Evolutionary conservation across 2,329 filamentous ascomycete species (phyloP).

Genomic region (Albophoma yamanashiensis): DNA sequence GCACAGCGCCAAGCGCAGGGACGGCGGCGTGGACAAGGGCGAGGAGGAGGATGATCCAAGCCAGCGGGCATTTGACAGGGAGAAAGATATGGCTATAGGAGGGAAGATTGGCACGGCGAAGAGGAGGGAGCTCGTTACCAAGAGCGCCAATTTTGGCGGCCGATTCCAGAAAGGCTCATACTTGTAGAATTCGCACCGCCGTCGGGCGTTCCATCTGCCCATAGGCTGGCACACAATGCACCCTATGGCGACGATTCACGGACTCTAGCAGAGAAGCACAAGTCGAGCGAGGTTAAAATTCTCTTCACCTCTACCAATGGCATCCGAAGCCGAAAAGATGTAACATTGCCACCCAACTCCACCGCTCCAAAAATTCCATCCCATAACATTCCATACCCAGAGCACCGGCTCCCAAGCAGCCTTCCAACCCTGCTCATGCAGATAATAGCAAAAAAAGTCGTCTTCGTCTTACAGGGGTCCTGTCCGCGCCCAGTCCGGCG

Average conservation of each 20-base stretch:
- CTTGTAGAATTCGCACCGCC: slow-evolving; percentile 23
- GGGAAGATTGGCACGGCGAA: slow-evolving; percentile 62
- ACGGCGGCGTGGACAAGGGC: slow-evolving; percentile 21
- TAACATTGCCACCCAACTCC: slow-evolving; percentile 20
- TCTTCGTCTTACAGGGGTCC: neutral
- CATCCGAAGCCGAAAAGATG: slow-evolving; percentile 11
- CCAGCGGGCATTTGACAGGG: slow-evolving; percentile 74
- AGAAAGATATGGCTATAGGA: slow-evolving; percentile 84
- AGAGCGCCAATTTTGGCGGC: slow-evolving; percentile 70
- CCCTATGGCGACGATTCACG: neutral
- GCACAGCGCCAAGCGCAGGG: slow-evolving; percentile 28
- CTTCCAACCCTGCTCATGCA: slow-evolving; percentile 1
- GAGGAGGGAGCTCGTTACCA: slow-evolving; percentile 66
- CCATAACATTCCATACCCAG: slow-evolving; percentile 15
- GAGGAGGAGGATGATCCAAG: slow-evolving; percentile 83
- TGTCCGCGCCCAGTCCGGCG: neutral
- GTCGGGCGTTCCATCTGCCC: neutral
- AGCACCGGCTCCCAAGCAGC: slow-evolving; percentile 11
- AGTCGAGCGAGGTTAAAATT: neutral
- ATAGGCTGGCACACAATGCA: neutral
- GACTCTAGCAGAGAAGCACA: neutral
- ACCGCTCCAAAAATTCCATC: slow-evolving; percentile 17
- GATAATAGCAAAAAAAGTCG: neutral
- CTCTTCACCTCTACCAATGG: neutral
- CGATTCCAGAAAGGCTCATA: slow-evolving; percentile 70